These are phyloP conservation scores for Citrus cavaleriei DNA, from an alignment of 345 rosid species.

Conservation along the genomic window DNA sequence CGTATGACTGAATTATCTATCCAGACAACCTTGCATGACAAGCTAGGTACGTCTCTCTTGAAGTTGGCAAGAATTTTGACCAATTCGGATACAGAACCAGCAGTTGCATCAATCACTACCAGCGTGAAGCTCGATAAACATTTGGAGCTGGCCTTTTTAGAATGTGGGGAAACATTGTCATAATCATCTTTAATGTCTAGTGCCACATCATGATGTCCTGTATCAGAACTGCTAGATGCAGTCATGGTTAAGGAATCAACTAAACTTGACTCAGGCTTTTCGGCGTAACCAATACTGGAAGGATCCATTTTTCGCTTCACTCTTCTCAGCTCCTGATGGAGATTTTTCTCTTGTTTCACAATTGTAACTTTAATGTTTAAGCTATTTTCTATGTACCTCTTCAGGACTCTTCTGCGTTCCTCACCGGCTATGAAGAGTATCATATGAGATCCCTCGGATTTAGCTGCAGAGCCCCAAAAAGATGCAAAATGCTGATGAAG, in stretches of 20 bases:
- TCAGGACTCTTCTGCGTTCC: slow-evolving; percentile 26
- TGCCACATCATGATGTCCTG: slow-evolving; percentile 1
- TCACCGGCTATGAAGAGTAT: slow-evolving; percentile 24
- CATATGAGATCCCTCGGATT: slow-evolving; percentile 30
- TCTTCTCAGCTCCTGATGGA: slow-evolving; percentile 17
- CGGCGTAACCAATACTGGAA: background rate
- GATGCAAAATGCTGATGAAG: slow-evolving; percentile 19
- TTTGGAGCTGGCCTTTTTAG: slow-evolving; percentile 13
- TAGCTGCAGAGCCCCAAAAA: slow-evolving; percentile 16
- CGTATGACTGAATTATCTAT: slow-evolving; percentile 12
- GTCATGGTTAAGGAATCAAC: slow-evolving; percentile 4
- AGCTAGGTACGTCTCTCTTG: slow-evolving; percentile 14
- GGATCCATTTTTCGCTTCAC: slow-evolving; percentile 21
- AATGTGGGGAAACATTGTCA: slow-evolving; percentile 7
- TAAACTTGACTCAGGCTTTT: slow-evolving; percentile 2
- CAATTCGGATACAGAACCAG: slow-evolving; percentile 9
- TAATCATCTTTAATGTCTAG: slow-evolving; percentile 12
- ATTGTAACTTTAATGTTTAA: slow-evolving; percentile 28
- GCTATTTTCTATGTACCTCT: slow-evolving; percentile 30
- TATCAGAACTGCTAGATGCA: slow-evolving; percentile 10
- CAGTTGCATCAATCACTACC: slow-evolving; percentile 24
- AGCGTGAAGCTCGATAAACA: slow-evolving; percentile 14
- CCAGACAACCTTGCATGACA: slow-evolving; percentile 28
- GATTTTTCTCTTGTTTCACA: slow-evolving; percentile 14
- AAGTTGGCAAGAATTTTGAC: slow-evolving; percentile 4